Evolutionary conservation across 768 basidiomycete genomes (phyloP).

Genomic region (Serendipita vermifera): DNA sequence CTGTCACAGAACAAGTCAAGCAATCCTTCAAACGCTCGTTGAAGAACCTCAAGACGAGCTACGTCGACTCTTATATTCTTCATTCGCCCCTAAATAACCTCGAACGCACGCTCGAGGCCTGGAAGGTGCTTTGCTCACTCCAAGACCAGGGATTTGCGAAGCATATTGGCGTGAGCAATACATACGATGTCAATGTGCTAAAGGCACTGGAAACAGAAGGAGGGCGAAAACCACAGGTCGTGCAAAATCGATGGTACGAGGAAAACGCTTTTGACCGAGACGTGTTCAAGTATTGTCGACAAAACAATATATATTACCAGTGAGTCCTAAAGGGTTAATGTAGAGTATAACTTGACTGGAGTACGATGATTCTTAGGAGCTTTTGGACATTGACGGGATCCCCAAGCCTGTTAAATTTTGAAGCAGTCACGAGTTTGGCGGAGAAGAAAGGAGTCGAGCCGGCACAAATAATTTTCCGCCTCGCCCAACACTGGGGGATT

Average conservation of each 20-base stretch:
- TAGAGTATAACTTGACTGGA: neutral
- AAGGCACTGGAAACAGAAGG: slow-evolving; percentile 38
- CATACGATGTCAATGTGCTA: slow-evolving; percentile 50
- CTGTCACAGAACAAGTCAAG: slow-evolving; percentile 46
- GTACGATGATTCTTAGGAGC: neutral
- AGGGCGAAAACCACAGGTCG: slow-evolving; percentile 44
- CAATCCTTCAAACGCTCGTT: slow-evolving; percentile 53
- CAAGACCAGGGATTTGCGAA: slow-evolving; percentile 53
- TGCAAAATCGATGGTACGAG: slow-evolving; percentile 79
- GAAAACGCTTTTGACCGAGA: slow-evolving; percentile 62
- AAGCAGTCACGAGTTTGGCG: slow-evolving; percentile 33
- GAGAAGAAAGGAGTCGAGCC: slow-evolving; percentile 38
- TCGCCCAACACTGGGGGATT: slow-evolving; percentile 53
- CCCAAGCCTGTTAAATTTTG: slow-evolving; percentile 43
- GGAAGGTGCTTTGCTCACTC: slow-evolving; percentile 45
- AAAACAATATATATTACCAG: slow-evolving; percentile 61
- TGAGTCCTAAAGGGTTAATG: slow-evolving; percentile 21
- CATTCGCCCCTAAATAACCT: slow-evolving; percentile 57
- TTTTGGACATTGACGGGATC: slow-evolving; percentile 85
- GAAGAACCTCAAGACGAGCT: slow-evolving; percentile 52
- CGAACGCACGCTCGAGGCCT: slow-evolving; percentile 53
- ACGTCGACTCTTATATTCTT: slow-evolving; percentile 66
- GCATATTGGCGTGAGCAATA: slow-evolving; percentile 64
- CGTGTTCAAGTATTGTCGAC: slow-evolving; percentile 50
- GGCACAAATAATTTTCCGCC: slow-evolving; percentile 53